Percentiles rank a stretch among this genome's conserved stretches.
Evolutionary conservation across 495 filamentous ascomycete species (phyloP).

Genomic region (Platismatia glauca): DNA sequence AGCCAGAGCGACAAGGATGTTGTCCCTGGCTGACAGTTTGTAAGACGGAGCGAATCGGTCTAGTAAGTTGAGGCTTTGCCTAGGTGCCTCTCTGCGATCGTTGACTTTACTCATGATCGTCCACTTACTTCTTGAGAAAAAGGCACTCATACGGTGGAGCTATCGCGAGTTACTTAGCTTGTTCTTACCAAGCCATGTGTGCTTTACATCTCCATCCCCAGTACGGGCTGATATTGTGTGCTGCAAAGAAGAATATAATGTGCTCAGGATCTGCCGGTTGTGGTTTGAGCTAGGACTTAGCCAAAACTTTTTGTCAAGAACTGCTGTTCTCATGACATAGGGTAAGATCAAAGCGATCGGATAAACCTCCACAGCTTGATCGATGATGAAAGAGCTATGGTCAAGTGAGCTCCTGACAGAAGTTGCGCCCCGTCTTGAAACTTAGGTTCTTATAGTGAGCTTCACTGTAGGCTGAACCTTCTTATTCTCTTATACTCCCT

Average conservation of each 20-base stretch:
- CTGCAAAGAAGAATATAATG: not conserved
- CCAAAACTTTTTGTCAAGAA: not conserved
- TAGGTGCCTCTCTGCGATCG: too few species aligned
- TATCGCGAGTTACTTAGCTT: not conserved
- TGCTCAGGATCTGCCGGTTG: not conserved
- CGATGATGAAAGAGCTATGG: not conserved
- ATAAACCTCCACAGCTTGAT: not conserved
- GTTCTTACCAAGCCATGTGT: not conserved
- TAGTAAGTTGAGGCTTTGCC: too few species aligned
- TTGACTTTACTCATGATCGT: not conserved
- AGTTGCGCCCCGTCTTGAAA: not conserved
- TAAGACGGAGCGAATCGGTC: too few species aligned
- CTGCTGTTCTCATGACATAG: not conserved
- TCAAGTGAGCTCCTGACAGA: not conserved
- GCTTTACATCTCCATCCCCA: not conserved
- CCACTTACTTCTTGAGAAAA: not conserved
- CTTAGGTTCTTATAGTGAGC: not conserved
- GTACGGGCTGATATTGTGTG: not conserved
- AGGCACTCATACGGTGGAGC: not conserved
- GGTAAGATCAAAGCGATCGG: not conserved
- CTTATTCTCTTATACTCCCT: too few species aligned
- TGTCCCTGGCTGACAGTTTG: not conserved
- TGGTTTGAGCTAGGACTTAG: not conserved
- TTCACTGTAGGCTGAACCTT: not conserved
- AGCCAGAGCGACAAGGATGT: not conserved